Evolutionary conservation across 345 rosid species (phyloP).

Genomic region (Carallia brachiata): DNA sequence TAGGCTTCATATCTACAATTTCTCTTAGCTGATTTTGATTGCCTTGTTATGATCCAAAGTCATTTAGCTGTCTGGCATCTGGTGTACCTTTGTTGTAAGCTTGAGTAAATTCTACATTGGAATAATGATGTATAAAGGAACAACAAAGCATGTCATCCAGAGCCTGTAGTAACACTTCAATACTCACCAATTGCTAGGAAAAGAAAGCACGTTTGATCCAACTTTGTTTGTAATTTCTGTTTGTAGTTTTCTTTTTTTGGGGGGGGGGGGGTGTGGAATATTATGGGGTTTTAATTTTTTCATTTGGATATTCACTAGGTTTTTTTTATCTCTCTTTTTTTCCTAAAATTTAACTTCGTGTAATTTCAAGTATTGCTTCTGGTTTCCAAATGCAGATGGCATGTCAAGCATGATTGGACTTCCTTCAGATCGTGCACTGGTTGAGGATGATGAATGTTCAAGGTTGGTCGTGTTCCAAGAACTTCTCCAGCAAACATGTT

Average conservation of each 20-base stretch:
- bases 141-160: background rate
- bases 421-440: constrained; percentile 84
- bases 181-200: too few species aligned
- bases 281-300: background rate
- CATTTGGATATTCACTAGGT: too few species aligned
- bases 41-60: background rate
- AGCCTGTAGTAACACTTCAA: background rate
- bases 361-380: background rate
- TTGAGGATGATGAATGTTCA: constrained; percentile 76
- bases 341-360: background rate
- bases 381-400: constrained; percentile 42
- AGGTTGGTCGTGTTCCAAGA: constrained; percentile 43
- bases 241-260: background rate
- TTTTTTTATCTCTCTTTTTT: background rate
- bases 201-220: background rate
- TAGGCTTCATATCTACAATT: background rate
- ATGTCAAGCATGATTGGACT: constrained; percentile 87
- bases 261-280: too few species aligned
- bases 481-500: background rate
- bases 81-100: background rate
- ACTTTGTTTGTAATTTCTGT: background rate
- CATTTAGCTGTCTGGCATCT: background rate
- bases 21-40: background rate
- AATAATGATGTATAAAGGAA: background rate
- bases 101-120: background rate